Evolutionary conservation across 805 yeast species (phyloP).

Genomic region (Danielia oregonensis): DNA sequence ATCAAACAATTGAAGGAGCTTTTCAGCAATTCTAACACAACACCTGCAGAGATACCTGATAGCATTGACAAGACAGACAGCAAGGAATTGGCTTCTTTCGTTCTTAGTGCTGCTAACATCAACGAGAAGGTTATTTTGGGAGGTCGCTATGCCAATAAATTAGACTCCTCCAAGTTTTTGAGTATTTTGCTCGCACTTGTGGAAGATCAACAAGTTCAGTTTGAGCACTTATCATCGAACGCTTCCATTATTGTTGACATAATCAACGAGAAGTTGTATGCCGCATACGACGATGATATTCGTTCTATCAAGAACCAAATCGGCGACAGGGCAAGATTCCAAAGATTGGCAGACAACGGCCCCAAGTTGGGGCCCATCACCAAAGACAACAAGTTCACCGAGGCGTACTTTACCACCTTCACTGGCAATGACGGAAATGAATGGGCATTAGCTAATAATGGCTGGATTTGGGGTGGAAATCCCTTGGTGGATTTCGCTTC

Average conservation of each 20-base stretch:
- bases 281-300: slow-evolving; percentile 71
- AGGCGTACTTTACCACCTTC: slow-evolving; percentile 84
- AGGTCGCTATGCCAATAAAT: slow-evolving; percentile 49
- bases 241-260: slow-evolving; percentile 65
- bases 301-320: slow-evolving; percentile 64
- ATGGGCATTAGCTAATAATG: slow-evolving; percentile 86
- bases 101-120: slow-evolving; percentile 39
- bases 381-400: slow-evolving; percentile 59
- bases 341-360: slow-evolving; percentile 76
- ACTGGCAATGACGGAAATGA: slow-evolving; percentile 47
- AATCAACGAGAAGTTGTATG: slow-evolving; percentile 69
- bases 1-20: slow-evolving; percentile 33
- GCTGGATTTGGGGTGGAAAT: slow-evolving; percentile 98
- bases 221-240: slow-evolving; percentile 23
- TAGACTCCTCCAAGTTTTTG: slow-evolving; percentile 51
- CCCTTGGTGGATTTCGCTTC: slow-evolving; percentile 94
- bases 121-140: slow-evolving; percentile 43
- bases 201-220: slow-evolving; percentile 14
- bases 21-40: slow-evolving; percentile 28
- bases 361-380: slow-evolving; percentile 70
- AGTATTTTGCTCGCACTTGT: slow-evolving; percentile 41
- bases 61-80: slow-evolving; percentile 36
- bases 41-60: slow-evolving; percentile 41
- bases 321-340: slow-evolving; percentile 69
- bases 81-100: slow-evolving; percentile 46